A percentile compares a stretch with the other conserved stretches of the same genome.
These are phyloP conservation scores for Boletus edulis DNA, from an alignment of 768 basidiomycete genomes.

Conservation along the genomic window DNA sequence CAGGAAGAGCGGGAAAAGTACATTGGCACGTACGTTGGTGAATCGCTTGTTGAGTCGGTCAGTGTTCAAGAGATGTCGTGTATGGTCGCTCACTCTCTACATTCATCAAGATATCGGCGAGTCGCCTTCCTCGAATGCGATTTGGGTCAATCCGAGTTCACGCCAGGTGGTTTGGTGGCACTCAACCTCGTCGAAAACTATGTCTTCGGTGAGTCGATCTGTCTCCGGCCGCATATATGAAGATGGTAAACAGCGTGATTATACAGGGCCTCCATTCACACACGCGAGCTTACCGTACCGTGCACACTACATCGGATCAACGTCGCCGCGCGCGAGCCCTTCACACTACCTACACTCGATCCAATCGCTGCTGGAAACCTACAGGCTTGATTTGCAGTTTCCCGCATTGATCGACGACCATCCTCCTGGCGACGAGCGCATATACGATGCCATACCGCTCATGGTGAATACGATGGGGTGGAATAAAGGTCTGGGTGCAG, in stretches of 20 bases:
- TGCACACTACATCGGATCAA: conserved; percentile 81
- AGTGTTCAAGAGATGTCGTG: not conserved
- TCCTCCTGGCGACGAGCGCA: conserved; percentile 34
- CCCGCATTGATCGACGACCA: conserved; percentile 33
- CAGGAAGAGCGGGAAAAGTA: conserved; percentile 89
- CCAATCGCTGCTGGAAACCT: conserved; percentile 61
- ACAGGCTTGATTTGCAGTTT: conserved; percentile 65
- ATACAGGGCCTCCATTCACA: conserved; percentile 80
- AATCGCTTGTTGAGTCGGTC: conserved; percentile 67
- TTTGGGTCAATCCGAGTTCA: conserved; percentile 92
- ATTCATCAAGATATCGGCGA: conserved; percentile 53
- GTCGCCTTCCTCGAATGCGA: conserved; percentile 95
- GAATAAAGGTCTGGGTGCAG: conserved; percentile 89
- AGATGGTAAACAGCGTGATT: not conserved
- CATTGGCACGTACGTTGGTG: conserved; percentile 70
- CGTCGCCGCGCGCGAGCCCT: conserved; percentile 76
- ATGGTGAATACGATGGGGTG: conserved; percentile 97
- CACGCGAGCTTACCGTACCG: conserved; percentile 69
- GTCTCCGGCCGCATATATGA: not conserved
- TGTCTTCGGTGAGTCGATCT: conserved; percentile 57
- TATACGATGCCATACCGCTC: conserved; percentile 67
- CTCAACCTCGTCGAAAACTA: conserved; percentile 67
- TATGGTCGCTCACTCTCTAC: not conserved
- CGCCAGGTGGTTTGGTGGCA: conserved; percentile 80
- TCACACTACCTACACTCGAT: conserved; percentile 72